Evolutionary conservation across 2,329 filamentous ascomycete species (phyloP).

Genomic region (Penicillium sp.): DNA sequence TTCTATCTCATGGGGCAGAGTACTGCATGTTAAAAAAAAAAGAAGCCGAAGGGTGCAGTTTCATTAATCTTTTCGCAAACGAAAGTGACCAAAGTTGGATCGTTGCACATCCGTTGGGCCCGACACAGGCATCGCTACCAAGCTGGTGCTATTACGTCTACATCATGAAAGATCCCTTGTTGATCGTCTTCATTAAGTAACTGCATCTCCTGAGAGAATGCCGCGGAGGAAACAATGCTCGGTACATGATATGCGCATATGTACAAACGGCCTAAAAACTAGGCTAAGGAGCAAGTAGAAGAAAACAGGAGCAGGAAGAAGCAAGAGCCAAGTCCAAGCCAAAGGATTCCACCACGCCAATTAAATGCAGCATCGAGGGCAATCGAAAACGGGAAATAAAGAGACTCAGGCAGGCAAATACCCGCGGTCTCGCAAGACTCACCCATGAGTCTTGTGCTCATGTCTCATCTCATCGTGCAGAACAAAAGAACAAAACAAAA

Average conservation of each 20-base stretch:
- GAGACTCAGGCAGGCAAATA: neutral
- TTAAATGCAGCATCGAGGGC: slow-evolving; percentile 28
- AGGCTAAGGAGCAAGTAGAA: slow-evolving; percentile 1
- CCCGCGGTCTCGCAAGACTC: slow-evolving; percentile 14
- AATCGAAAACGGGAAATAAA: slow-evolving; percentile 10
- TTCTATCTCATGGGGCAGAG: too few species aligned
- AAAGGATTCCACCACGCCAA: slow-evolving; percentile 20
- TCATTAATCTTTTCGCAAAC: too few species aligned
- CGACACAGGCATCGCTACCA: too few species aligned
- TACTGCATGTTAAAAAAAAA: too few species aligned
- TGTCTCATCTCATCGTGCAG: slow-evolving; percentile 29
- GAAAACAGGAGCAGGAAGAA: slow-evolving; percentile 10
- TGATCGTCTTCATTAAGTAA: slow-evolving; percentile 8
- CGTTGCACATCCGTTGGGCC: too few species aligned
- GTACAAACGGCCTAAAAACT: slow-evolving; percentile 11
- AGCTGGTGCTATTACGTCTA: too few species aligned
- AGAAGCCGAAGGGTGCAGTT: too few species aligned
- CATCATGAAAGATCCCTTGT: neutral
- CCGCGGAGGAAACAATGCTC: neutral
- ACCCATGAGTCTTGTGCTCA: slow-evolving; percentile 23
- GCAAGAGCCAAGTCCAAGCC: slow-evolving; percentile 15
- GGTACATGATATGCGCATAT: slow-evolving; percentile 10
- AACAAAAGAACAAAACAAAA: slow-evolving; percentile 10
- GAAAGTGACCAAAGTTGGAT: too few species aligned
- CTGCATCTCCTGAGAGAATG: neutral